phyloP scores from a whole-genome alignment of 1,284 basidiomycete species.

The Rhodotorula sp. region DNA sequence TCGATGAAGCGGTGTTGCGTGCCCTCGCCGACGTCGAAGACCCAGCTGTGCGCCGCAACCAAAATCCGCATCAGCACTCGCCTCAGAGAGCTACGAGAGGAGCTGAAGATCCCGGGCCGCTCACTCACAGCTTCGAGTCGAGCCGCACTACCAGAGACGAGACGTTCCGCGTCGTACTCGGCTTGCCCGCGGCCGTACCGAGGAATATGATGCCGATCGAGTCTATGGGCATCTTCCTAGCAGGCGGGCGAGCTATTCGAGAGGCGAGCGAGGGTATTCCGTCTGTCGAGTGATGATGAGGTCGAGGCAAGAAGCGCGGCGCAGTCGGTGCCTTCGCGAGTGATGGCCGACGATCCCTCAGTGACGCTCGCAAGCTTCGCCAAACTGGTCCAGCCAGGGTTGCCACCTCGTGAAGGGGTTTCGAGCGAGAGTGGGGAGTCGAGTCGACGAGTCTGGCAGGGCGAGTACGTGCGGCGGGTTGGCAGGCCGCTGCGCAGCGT shows the following conservation, averaged over 20 bases:
- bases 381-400: background rate
- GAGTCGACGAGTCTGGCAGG: too few species aligned
- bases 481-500: too few species aligned
- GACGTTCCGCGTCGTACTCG: constrained; percentile 39
- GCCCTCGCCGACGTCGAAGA: constrained; percentile 85
- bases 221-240: constrained; percentile 19
- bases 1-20: constrained; percentile 71
- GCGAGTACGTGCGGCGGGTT: too few species aligned
- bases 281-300: background rate
- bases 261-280: background rate
- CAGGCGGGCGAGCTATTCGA: background rate
- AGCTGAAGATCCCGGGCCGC: background rate
- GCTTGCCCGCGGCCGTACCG: constrained; percentile 42
- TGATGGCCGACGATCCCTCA: too few species aligned
- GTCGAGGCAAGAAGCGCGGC: background rate
- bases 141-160: constrained; percentile 38
- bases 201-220: constrained; percentile 39
- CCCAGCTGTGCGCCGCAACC: constrained; percentile 52
- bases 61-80: background rate
- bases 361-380: background rate
- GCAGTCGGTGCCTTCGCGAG: too few species aligned
- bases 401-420: background rate
- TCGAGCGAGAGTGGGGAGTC: background rate
- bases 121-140: constrained; percentile 33
- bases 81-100: too few species aligned